Evolutionary conservation across 83 land plant genomes (phyloP).

Genomic region (Diphasiastrum complanatum): DNA sequence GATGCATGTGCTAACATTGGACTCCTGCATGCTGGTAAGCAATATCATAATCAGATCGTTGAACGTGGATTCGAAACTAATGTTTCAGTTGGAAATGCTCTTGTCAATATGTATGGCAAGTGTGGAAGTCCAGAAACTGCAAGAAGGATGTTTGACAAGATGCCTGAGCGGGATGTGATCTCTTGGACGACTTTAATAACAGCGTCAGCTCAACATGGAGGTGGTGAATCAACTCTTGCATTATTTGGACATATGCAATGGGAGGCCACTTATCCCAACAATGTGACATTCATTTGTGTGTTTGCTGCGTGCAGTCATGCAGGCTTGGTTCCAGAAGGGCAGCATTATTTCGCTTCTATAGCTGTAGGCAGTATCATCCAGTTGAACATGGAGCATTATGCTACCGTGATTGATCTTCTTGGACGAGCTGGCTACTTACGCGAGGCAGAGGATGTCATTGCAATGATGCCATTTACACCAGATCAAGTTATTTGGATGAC

Average conservation of each 20-base stretch:
- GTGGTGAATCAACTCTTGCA: no score
- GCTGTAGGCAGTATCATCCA: not conserved
- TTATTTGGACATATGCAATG: no score
- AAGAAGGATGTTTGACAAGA: no score
- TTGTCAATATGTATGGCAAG: no score
- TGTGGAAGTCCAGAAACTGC: no score
- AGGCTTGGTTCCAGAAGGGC: constrained; percentile 13
- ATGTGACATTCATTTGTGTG: not conserved
- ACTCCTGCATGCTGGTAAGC: no score
- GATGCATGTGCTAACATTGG: constrained; percentile 13
- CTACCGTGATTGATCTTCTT: constrained; percentile 10
- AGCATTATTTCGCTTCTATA: constrained; percentile 7
- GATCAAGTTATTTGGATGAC: constrained; percentile 1
- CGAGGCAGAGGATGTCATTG: constrained; percentile 5
- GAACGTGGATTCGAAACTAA: no score
- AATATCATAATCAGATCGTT: no score
- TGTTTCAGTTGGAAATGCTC: no score
- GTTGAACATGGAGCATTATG: constrained; percentile 14
- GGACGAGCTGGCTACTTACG: constrained; percentile 13
- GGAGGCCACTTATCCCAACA: not conserved
- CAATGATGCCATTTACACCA: constrained; percentile 9
- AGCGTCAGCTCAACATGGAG: no score
- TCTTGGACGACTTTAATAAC: no score
- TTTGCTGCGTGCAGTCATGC: constrained; percentile 23
- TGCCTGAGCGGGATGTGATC: no score